Conservation (phyloP, 345 rosid species). For the Arabis alpina region DNA sequence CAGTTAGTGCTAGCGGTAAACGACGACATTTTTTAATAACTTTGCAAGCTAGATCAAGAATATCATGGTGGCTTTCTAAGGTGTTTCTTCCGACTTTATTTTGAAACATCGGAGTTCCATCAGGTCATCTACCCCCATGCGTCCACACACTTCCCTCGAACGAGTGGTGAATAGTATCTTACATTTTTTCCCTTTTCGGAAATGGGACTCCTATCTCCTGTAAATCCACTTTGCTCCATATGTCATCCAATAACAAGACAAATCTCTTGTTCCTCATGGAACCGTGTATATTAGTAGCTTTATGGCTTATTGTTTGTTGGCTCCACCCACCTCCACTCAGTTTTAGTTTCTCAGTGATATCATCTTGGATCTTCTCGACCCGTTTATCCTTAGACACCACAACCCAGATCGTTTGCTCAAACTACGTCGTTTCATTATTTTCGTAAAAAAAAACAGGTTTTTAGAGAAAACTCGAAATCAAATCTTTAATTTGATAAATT, state of each 20-base stretch:
- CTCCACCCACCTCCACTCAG: too few species aligned
- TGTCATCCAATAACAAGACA: slow-evolving; percentile 25
- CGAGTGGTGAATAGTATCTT: slow-evolving; percentile 33
- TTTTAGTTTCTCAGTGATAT: too few species aligned
- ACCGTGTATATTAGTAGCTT: background rate
- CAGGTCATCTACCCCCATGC: slow-evolving; percentile 16
- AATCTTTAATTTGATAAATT: too few species aligned
- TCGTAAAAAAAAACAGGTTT: too few species aligned
- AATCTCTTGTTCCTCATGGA: background rate
- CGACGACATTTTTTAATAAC: too few species aligned
- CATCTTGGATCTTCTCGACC: slow-evolving; percentile 1
- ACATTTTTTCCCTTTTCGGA: slow-evolving; percentile 7
- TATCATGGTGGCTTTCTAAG: too few species aligned
- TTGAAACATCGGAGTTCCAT: background rate
- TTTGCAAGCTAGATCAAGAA: too few species aligned
- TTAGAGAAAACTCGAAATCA: too few species aligned
- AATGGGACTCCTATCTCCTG: slow-evolving; percentile 14
- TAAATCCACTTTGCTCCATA: slow-evolving; percentile 31
- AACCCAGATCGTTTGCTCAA: slow-evolving; percentile 3
- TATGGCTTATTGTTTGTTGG: background rate
- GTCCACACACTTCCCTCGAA: slow-evolving; percentile 21
- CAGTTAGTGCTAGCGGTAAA: too few species aligned
- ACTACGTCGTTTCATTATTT: too few species aligned
- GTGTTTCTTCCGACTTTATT: too few species aligned
- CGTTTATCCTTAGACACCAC: slow-evolving; percentile 9